Conservation (phyloP, 257 asterid genomes). For the Rehmannia glutinosa region DNA sequence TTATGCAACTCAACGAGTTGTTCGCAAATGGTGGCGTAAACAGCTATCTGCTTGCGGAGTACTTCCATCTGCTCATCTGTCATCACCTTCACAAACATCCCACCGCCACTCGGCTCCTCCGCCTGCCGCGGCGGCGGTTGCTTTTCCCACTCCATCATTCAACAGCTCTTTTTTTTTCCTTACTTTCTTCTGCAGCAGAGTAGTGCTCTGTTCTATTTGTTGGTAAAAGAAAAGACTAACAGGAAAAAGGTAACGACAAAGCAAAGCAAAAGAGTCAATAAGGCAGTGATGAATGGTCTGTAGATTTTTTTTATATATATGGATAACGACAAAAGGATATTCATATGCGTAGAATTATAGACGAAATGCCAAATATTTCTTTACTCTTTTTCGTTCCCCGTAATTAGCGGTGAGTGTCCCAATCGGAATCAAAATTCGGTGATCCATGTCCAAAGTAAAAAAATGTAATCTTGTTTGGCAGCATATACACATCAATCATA, state of each 20-base stretch:
- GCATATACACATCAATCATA: too few species aligned
- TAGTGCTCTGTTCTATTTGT: too few species aligned
- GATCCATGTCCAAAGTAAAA: conserved; percentile 7
- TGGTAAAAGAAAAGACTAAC: conserved; percentile 18
- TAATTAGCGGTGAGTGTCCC: conserved; percentile 22
- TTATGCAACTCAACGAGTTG: conserved; percentile 92
- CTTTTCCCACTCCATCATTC: conserved; percentile 41
- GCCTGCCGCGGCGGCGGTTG: conserved; percentile 39
- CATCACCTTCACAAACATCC: conserved; percentile 91
- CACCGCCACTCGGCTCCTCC: conserved; percentile 49
- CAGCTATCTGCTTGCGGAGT: conserved; percentile 93
- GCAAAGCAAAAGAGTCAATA: conserved; percentile 27
- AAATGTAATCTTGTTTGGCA: neutral
- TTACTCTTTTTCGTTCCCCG: conserved; percentile 12
- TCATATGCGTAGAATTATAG: conserved; percentile 2
- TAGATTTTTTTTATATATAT: neutral
- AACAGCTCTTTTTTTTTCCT: neutral
- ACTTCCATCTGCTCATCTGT: conserved; percentile 98
- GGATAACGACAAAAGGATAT: conserved; percentile 21
- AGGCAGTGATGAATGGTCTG: neutral
- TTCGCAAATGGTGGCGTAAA: conserved; percentile 85
- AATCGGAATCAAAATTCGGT: conserved; percentile 12
- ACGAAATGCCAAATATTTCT: neutral
- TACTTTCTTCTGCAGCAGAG: too few species aligned
- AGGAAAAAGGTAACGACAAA: conserved; percentile 35